Evolutionary conservation across 2,329 filamentous ascomycete genomes (phyloP).

Genomic region (Cercospora sojina): DNA sequence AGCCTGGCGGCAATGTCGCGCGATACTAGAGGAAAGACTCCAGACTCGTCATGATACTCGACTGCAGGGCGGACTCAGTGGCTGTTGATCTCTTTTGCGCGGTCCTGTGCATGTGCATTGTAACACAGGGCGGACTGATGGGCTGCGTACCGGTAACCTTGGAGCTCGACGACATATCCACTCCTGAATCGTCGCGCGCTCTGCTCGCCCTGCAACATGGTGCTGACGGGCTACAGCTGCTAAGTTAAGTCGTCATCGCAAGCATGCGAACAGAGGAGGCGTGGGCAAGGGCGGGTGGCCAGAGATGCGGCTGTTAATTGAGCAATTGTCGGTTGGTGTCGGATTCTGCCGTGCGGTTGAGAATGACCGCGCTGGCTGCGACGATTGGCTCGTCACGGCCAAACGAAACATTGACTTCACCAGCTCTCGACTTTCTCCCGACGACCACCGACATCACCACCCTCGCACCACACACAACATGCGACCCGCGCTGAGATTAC

Average conservation of each 20-base stretch:
- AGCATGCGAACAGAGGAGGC: not conserved
- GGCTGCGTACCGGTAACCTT: slow-evolving; percentile 50
- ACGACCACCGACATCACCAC: slow-evolving; percentile 1
- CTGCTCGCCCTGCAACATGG: slow-evolving; percentile 6
- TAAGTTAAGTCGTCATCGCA: not conserved
- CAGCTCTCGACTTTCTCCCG: not conserved
- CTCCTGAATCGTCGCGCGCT: slow-evolving; percentile 15
- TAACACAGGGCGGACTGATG: not conserved
- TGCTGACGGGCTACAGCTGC: slow-evolving; percentile 1
- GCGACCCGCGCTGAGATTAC: slow-evolving; percentile 34
- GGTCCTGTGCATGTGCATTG: not conserved
- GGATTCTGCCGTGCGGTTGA: not conserved
- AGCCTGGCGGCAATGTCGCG: slow-evolving; percentile 75
- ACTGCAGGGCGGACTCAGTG: slow-evolving; percentile 54
- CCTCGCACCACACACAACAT: slow-evolving; percentile 26
- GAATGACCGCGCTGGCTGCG: not conserved
- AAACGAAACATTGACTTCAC: slow-evolving; percentile 3
- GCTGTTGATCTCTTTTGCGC: slow-evolving; percentile 2
- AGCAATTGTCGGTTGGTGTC: slow-evolving; percentile 1
- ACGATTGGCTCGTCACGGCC: not conserved
- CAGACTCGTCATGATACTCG: slow-evolving; percentile 93
- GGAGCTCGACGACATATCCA: slow-evolving; percentile 41
- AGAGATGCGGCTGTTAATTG: not conserved
- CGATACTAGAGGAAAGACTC: slow-evolving; percentile 78
- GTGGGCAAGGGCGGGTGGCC: not conserved